Conservation (phyloP, 371 early-diverging fungal genomes). For the Capillidium heterosporum region DNA sequence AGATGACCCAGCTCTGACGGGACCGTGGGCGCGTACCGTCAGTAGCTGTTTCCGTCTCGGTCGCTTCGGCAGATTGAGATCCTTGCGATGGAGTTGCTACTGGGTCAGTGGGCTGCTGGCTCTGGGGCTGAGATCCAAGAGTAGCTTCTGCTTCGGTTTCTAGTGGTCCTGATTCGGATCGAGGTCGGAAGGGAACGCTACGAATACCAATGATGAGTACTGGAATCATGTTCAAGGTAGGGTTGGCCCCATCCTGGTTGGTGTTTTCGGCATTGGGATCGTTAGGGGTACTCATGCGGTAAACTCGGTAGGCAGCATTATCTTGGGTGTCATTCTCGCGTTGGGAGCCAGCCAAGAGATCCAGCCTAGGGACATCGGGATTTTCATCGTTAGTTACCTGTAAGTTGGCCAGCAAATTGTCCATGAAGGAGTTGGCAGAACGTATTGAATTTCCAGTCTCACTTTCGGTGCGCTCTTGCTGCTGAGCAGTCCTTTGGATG, state of each 20-base stretch:
- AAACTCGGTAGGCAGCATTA: slow-evolving; percentile 5
- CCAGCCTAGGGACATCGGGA: background rate
- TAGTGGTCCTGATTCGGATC: background rate
- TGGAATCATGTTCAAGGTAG: slow-evolving; percentile 8
- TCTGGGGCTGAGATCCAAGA: background rate
- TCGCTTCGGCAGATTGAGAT: background rate
- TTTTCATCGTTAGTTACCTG: background rate
- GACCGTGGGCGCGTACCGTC: background rate
- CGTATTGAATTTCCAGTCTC: background rate
- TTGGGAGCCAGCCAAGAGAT: background rate
- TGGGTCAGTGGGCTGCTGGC: background rate
- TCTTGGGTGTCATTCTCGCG: background rate
- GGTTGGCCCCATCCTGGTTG: background rate
- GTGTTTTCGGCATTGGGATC: background rate
- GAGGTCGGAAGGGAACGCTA: slow-evolving; percentile 1
- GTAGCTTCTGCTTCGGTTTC: background rate
- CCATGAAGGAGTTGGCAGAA: slow-evolving; percentile 2
- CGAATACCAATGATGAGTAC: slow-evolving; percentile 12
- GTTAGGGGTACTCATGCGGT: slow-evolving; percentile 4
- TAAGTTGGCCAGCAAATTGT: background rate
- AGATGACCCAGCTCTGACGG: slow-evolving; percentile 10
- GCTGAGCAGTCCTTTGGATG: background rate
- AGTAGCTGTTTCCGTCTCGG: background rate
- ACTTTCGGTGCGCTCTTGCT: background rate
- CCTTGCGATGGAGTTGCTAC: background rate